phyloP scores from a whole-genome alignment of 2,329 filamentous ascomycete genomes.

The Colletotrichum viniferum region DNA sequence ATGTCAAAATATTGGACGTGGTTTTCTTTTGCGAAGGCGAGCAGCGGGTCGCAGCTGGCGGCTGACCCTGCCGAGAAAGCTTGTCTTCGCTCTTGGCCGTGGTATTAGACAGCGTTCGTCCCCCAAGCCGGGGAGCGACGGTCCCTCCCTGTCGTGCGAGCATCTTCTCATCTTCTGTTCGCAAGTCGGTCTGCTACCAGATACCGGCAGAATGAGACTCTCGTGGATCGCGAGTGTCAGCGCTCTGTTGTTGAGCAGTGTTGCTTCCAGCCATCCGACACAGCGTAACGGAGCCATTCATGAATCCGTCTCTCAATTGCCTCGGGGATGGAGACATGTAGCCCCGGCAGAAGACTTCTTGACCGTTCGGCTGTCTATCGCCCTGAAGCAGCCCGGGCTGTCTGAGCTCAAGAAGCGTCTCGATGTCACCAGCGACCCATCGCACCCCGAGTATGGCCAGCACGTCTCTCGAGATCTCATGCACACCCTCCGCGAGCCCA shows the following conservation, averaged over 20 bases:
- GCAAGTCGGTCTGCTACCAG: neutral
- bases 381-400: slow-evolving; percentile 18
- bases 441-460: neutral
- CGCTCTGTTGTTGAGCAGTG: neutral
- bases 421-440: slow-evolving; percentile 24
- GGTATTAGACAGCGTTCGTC: neutral
- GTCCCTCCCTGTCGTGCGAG: neutral
- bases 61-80: neutral
- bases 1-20: neutral
- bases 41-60: neutral
- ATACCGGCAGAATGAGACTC: neutral
- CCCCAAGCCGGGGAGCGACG: neutral
- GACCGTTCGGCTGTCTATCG: slow-evolving; percentile 4
- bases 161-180: neutral
- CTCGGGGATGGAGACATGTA: neutral
- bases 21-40: neutral
- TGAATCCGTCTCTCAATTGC: neutral
- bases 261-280: neutral
- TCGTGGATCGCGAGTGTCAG: neutral
- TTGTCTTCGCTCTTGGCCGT: neutral
- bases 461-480: slow-evolving; percentile 43
- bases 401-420: slow-evolving; percentile 12
- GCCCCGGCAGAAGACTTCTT: neutral
- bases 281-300: neutral
- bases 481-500: slow-evolving; percentile 37